Evolutionary conservation across 495 filamentous ascomycete genomes (phyloP), one percentile per base, ranked within the genome.

Genomic region (Penicillium manginii): DNA sequence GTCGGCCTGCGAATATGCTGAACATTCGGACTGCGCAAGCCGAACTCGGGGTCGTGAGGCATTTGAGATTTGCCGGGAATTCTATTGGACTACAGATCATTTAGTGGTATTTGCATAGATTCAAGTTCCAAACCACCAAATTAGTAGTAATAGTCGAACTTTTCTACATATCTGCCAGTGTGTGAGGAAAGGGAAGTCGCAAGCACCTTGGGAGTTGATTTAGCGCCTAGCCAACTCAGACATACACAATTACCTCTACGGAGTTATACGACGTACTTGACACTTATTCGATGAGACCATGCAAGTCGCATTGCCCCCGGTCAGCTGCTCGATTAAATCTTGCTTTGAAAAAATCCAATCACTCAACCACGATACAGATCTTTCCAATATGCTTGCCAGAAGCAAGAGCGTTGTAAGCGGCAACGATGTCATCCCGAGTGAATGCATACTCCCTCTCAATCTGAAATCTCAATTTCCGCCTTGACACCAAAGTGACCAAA

Each of bases 401-500:
- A 4, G 39, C 21, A 15, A 64, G 12, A 31, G 49, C 53, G 9
- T 52, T 22, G 19, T 58, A 60, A 2, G 62, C 62, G 12, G 50
- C 54, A 6, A 64, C 18, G 23, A 60, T 40, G 29, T 64, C 53
- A 2, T 64, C 62, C 19, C 50, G 45, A 47, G 43, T 50, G 37
- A 64, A 64, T 1, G 22, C 26, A 40, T 52, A 64, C 43, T 57
- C 55, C 57, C 58, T 64, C 31, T 55, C 62, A n/a, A 64, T 51
- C 4, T 55, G 57, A 17, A 64, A 50, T 11, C 52, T 22, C 53
- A 64, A 39, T 23, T 57, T 33, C n/a, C 26, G 26, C 2, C 52
- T 40, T 2, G 29, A 19, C 37, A 57, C 46, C 31, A 64, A 52
- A 18, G 26, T 40, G 1, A 64, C 61, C 15, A 55, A 21, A 10